Evolutionary conservation across 108 stramenopile species (phyloP), one percentile per base, ranked within the genome.

Genomic region (Skeletonema costatum): DNA sequence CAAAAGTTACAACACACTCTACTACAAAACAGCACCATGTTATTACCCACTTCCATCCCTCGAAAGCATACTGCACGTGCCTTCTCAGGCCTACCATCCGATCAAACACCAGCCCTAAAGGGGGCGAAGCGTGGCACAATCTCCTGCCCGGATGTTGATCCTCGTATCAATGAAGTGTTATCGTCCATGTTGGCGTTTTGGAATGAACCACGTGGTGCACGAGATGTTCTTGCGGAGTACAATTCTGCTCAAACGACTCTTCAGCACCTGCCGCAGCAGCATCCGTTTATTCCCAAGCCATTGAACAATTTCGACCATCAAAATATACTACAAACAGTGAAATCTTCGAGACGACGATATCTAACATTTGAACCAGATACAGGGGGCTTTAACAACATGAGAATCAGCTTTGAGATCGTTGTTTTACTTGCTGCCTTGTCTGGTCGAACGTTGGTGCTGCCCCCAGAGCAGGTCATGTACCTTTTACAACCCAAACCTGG

Each of bases 371-470:
- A 44, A 82, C 87, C 90, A 11, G 93, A 96, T 73, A 79, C 80
- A 31, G 96, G 96, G n/a, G 97, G 97, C 4, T 98, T 84, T 73
- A 98, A 98, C 82, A 98, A 98, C 86, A 89, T 96, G 50, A 93
- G 97, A 44, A 97, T 98, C 93, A 84, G 71, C 5, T 81, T 94
- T 70, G 96, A 97, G 84, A 86, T 82, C 35, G 68, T 97, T 36
- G 66, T 95, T 31, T 77, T 94, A 32, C 32, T 92, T 33, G 94
- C 93, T 33, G 82, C 90, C 31, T 88, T 81, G 21, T 90, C 87
- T 3, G 93, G 92, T 11, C 76, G 97, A 30, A 90, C 88, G 2
- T 61, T 97, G n/a, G 91, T 97, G 1, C 58, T 97, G 21, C 96
- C 96, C 31, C 93, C 96, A 25, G 87, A 86, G 41, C 72, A 86